Base-by-base conservation (phyloP, 2,329 filamentous ascomycete species). In the Daldinia eschscholtzii region DNA sequence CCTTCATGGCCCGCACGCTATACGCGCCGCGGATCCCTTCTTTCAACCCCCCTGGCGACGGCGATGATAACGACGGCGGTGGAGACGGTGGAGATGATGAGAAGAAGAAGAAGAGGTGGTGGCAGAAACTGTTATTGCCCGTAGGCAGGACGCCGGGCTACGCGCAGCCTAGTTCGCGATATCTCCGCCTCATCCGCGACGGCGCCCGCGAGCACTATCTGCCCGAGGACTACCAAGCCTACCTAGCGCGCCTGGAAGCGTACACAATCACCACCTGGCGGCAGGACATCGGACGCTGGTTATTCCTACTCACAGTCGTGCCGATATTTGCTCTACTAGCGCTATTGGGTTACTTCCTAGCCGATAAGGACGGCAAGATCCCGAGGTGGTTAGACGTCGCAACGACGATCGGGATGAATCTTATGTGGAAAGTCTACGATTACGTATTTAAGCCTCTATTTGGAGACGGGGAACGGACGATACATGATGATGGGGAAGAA, bases 1-100 rank as follows among this genome's bases (percentile, higher is more conserved):
- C 92, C 0, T 97, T 98, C 82, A 87, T 92, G 73, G 94, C 94
- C 0, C 92, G 94, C 77, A 98, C 95, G 0, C 86, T 99, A 0
- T 93, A 93, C 76, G 91, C 91, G 0, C 91, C 93, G 0, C 80
- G 81, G 10, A 70, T 86, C 5, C 82, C 83, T 2, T 78, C 79
- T 4, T 61, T 73, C 1, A 41, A 56, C 2, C 59, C 56, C 1
- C 77, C 79, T 1, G 65, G 56, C 9, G 65, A 70, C 28, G 67
- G 13, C 6, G 64, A 68, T 6, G 68, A 61, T 42, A 72, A 64
- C 39, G 61, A 58, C 2, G 57, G 68, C 20, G 72, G 72, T 33
- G 33, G 6, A 7, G 33, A 35, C 7, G 65, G 70, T 13, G 72
- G 75, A 12, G 64, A 66, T 10, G 63, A 60, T 0, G 57, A 39